phyloP scores from a whole-genome alignment of 352 stramenopile species.

The Pythium inflatum region DNA sequence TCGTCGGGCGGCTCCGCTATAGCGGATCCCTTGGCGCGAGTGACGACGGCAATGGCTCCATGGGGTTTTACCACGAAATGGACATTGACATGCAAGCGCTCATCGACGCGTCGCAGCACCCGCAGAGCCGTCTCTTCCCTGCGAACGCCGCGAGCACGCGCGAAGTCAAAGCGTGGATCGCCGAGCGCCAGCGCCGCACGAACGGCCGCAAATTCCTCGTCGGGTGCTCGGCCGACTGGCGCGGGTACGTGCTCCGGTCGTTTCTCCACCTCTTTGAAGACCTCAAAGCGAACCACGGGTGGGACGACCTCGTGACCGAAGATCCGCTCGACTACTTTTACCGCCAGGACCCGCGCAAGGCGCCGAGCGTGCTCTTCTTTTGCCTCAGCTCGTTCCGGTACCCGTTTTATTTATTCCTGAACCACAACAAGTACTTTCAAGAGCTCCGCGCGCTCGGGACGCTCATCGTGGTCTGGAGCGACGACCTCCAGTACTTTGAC shows the following conservation, averaged over 20 bases:
- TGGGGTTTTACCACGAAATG: conserved; percentile 85
- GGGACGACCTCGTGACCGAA: conserved; percentile 62
- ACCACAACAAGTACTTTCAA: conserved; percentile 70
- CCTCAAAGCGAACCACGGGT: conserved; percentile 65
- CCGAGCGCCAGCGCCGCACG: conserved; percentile 59
- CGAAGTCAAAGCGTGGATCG: conserved; percentile 66
- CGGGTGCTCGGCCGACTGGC: conserved; percentile 64
- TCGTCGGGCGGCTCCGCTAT: conserved; percentile 56
- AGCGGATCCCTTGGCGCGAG: conserved; percentile 45
- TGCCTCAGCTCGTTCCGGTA: conserved; percentile 78
- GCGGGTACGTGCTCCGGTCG: conserved; percentile 66
- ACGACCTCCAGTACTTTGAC: conserved; percentile 82
- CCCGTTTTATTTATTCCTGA: conserved; percentile 64
- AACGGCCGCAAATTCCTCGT: conserved; percentile 78
- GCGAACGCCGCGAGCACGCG: conserved; percentile 43
- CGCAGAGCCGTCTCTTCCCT: conserved; percentile 50
- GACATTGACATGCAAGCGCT: conserved; percentile 69
- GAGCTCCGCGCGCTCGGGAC: conserved; percentile 67
- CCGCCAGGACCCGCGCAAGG: conserved; percentile 60
- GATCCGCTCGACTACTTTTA: conserved; percentile 67
- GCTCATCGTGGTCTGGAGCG: conserved; percentile 76
- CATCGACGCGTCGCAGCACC: conserved; percentile 37
- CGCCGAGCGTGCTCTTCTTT: conserved; percentile 74
- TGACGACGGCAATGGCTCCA: conserved; percentile 47
- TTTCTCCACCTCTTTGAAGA: conserved; percentile 71